Evolutionary conservation across 345 rosid species (phyloP).

Genomic region (Hevea brasiliensis): DNA sequence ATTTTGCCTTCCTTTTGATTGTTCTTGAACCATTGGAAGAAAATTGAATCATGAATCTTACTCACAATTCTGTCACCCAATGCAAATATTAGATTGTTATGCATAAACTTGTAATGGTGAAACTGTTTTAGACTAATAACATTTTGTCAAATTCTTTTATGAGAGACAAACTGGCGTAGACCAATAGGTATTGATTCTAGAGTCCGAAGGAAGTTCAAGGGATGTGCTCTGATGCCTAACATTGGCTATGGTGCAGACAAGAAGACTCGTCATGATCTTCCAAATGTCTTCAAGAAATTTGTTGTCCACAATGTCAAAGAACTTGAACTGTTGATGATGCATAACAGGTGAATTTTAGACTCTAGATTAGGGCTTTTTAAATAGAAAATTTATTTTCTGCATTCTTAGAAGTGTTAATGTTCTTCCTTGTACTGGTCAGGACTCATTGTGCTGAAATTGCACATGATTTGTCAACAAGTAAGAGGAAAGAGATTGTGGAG

Average conservation of each 20-base stretch:
- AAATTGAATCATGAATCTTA: not conserved
- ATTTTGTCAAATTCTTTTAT: not conserved
- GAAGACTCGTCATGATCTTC: constrained; percentile 79
- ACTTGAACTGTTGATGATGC: constrained; percentile 90
- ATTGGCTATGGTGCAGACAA: constrained; percentile 80
- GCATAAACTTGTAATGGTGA: not conserved
- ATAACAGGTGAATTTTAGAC: constrained; percentile 55
- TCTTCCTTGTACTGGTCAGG: constrained; percentile 27
- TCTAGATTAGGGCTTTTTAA: not conserved
- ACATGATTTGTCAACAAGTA: constrained; percentile 73
- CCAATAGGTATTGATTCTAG: constrained; percentile 91
- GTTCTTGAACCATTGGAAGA: not conserved
- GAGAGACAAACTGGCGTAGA: constrained; percentile 73
- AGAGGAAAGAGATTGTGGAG: constrained; percentile 76
- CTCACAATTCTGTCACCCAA: not conserved
- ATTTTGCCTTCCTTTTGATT: not conserved
- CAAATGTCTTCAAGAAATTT: constrained; percentile 82
- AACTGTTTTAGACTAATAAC: not conserved
- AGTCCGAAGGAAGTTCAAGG: constrained; percentile 82
- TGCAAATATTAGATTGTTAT: not conserved
- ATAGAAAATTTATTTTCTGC: not conserved
- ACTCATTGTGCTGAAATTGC: constrained; percentile 89
- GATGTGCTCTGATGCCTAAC: constrained; percentile 77
- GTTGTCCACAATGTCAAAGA: constrained; percentile 71
- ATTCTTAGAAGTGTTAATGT: not conserved